Evolutionary conservation across 805 yeast species (phyloP).

Genomic region (Ogataea paraovalis): DNA sequence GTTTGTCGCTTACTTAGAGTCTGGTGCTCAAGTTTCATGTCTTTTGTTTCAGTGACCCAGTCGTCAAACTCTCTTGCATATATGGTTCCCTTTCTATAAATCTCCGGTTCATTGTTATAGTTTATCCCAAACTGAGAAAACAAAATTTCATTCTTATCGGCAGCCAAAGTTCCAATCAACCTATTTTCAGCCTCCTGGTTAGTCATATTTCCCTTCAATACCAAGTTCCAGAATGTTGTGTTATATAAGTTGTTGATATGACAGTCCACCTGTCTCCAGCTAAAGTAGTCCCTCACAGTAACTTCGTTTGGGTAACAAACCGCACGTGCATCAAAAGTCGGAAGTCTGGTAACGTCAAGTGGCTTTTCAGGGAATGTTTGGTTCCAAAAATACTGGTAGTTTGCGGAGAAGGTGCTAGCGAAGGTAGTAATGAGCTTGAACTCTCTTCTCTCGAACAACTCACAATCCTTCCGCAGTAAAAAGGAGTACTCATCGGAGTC

Average conservation of each 20-base stretch:
- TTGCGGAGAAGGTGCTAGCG: slow-evolving; percentile 76
- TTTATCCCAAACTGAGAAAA: slow-evolving; percentile 77
- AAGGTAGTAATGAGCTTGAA: slow-evolving; percentile 77
- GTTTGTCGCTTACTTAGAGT: slow-evolving; percentile 40
- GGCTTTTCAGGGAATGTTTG: slow-evolving; percentile 49
- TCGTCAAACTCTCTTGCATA: slow-evolving; percentile 44
- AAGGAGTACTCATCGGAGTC: slow-evolving; percentile 95
- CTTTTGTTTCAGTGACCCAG: slow-evolving; percentile 3
- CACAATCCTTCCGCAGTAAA: slow-evolving; percentile 59
- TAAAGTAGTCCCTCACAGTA: slow-evolving; percentile 71
- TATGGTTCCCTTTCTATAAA: slow-evolving; percentile 79
- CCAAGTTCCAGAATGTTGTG: slow-evolving; percentile 88
- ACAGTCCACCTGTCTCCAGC: slow-evolving; percentile 96
- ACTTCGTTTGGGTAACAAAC: slow-evolving; percentile 70
- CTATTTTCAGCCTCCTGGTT: slow-evolving; percentile 78
- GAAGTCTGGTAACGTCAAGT: slow-evolving; percentile 46
- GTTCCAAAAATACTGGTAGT: slow-evolving; percentile 68
- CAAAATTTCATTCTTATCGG: slow-evolving; percentile 86
- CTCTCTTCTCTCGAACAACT: slow-evolving; percentile 77
- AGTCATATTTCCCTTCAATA: slow-evolving; percentile 60
- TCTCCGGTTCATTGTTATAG: slow-evolving; percentile 86
- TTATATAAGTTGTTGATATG: slow-evolving; percentile 94
- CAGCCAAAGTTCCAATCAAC: slow-evolving; percentile 72
- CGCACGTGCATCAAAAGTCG: slow-evolving; percentile 89
- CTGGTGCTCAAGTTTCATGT: neutral